Evolutionary conservation across 345 rosid genomes (phyloP).

Genomic region (Citrus unshiu): DNA sequence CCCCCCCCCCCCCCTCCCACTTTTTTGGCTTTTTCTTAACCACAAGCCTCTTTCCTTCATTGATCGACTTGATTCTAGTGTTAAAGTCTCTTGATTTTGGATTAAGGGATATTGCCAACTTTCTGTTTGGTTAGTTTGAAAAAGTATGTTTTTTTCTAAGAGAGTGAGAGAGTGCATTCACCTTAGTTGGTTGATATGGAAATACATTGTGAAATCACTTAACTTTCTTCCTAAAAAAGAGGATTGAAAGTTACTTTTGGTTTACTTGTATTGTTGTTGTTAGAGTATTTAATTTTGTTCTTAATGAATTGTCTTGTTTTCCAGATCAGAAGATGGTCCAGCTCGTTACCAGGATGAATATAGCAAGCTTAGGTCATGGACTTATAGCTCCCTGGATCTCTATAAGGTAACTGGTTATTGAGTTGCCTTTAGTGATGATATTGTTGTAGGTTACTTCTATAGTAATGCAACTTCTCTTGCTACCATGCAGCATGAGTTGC

Average conservation of each 20-base stretch:
- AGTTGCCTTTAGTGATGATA: neutral
- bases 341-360: conserved; percentile 66
- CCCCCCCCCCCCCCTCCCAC: no score
- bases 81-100: neutral
- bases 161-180: neutral
- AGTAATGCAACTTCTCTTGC: conserved; percentile 6
- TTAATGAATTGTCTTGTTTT: conserved; percentile 1
- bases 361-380: conserved; percentile 83
- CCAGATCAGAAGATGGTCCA: conserved; percentile 65
- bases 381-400: conserved; percentile 72
- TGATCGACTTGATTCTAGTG: neutral
- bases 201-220: neutral
- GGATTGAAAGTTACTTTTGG: neutral
- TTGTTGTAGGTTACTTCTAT: neutral
- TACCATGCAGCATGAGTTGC: conserved; percentile 79
- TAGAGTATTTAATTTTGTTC: neutral
- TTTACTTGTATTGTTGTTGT: neutral
- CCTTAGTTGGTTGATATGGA: neutral
- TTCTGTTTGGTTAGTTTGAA: neutral
- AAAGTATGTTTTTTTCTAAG: neutral
- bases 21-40: no score
- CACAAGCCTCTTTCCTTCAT: neutral
- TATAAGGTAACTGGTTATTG: conserved; percentile 54
- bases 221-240: neutral
- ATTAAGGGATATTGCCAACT: neutral